A percentile compares a stretch with the other conserved stretches of the same genome.
Evolutionary conservation across 805 yeast genomes (phyloP).

Genomic region (Komagataella mondaviorum): DNA sequence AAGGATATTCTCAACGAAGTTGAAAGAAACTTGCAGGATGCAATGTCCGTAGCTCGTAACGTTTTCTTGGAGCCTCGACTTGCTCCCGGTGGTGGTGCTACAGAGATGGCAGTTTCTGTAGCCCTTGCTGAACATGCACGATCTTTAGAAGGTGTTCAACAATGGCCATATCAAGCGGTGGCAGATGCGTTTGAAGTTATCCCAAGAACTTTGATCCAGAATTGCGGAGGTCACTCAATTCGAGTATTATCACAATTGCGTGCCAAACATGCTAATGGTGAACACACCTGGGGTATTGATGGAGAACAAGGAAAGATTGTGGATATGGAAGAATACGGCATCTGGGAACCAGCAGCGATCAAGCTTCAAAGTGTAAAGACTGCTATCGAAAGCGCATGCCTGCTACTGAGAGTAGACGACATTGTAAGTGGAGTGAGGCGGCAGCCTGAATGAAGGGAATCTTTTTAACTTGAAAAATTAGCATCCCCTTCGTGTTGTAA

Average conservation of each 20-base stretch:
- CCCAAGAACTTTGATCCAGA: slow-evolving; percentile 93
- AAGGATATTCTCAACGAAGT: slow-evolving; percentile 93
- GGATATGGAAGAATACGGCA: slow-evolving; percentile 91
- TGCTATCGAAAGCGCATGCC: slow-evolving; percentile 94
- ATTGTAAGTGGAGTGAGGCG: slow-evolving; percentile 87
- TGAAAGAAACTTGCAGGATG: slow-evolving; percentile 95
- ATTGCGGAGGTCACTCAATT: slow-evolving; percentile 95
- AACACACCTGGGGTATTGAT: slow-evolving; percentile 77
- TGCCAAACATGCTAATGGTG: slow-evolving; percentile 92
- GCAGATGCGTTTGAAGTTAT: slow-evolving; percentile 98
- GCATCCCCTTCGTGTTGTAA: too few species aligned
- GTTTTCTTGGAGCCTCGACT: slow-evolving; percentile 89
- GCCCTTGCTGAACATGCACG: slow-evolving; percentile 82
- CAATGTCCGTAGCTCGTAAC: slow-evolving; percentile 95
- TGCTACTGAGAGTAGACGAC: slow-evolving; percentile 91
- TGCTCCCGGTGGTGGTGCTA: slow-evolving; percentile 99
- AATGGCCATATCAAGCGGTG: slow-evolving; percentile 98
- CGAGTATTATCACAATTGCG: slow-evolving; percentile 80
- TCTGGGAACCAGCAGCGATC: slow-evolving; percentile 99
- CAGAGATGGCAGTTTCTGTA: slow-evolving; percentile 96
- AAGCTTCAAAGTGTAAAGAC: slow-evolving; percentile 95
- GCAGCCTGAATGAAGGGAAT: background rate
- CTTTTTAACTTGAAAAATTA: too few species aligned
- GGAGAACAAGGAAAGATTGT: slow-evolving; percentile 92
- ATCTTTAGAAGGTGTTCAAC: slow-evolving; percentile 85